Evolutionary conservation across 75 land plant genomes (phyloP), one percentile per base, ranked within the genome.

Genomic region (Selaginella moellendorffii): DNA sequence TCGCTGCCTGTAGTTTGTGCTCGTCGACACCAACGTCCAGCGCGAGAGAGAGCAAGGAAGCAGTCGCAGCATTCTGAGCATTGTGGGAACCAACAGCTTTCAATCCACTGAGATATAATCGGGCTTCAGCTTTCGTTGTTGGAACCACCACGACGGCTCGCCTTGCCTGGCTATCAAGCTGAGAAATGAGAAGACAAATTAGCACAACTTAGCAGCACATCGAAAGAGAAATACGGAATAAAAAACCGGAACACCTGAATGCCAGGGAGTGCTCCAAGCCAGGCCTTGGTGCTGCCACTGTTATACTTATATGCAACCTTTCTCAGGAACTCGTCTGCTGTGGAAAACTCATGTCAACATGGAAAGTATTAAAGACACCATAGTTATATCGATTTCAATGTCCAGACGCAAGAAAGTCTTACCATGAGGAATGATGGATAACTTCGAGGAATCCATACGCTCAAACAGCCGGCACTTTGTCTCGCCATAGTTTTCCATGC

Each of bases 231-330:
- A n/a, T n/a, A n/a, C n/a, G n/a, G n/a, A n/a, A n/a, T n/a, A n/a
- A n/a, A n/a, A n/a, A n/a, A n/a, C n/a, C n/a, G n/a, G n/a, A n/a
- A n/a, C 67, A 83, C 85, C 77, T 83, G 76, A 2, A 83, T 64
- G 62, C 85, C 85, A 27, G 85, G 85, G 52, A 77, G 74, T 53
- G 56, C 76, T 63, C 83, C 85, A 60, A 83, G 62, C 78, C 83
- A 74, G 26, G 78, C 80, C 46, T 62, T 56, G 24, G 77, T 80
- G 20, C 77, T 69, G 29, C 54, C 28, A 29, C 71, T 28, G n/a
- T 58, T 62, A 56, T 62, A 60, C 23, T 66, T 46, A 27, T 19
- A 17, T 53, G 69, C 69, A 63, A 78, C 69, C 31, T 63, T 73
- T 22, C 69, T 62, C 54, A 83, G 52, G 5, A 74, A 54, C 22